A percentile compares a stretch with the other conserved stretches of the same genome.
Conservation (phyloP, 1,284 basidiomycete genomes). For the Tilletia setariae region DNA sequence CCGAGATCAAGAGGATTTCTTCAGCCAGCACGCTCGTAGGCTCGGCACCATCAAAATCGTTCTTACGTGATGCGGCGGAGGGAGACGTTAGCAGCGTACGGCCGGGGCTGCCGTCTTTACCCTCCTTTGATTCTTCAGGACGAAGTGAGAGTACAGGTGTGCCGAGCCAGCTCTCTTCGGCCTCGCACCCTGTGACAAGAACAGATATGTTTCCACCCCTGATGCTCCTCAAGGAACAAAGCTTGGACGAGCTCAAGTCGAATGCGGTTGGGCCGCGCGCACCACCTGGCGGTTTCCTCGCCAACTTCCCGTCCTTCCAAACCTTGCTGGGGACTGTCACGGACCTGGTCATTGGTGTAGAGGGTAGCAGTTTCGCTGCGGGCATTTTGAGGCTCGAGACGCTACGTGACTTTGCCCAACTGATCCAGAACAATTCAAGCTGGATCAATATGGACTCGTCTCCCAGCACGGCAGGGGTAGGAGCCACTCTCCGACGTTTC, state of each 20-base stretch:
- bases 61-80: background rate
- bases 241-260: constrained; percentile 46
- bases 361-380: constrained; percentile 42
- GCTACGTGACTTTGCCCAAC: constrained; percentile 41
- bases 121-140: background rate
- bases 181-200: constrained; percentile 29
- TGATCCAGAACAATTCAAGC: constrained; percentile 39
- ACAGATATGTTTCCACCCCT: constrained; percentile 44
- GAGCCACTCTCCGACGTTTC: constrained; percentile 20
- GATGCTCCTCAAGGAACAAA: constrained; percentile 38
- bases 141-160: constrained; percentile 13
- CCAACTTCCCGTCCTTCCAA: constrained; percentile 21
- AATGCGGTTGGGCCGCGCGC: constrained; percentile 46
- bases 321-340: constrained; percentile 40
- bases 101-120: background rate
- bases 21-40: background rate
- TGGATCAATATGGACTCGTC: constrained; percentile 20
- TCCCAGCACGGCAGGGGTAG: background rate
- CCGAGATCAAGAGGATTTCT: background rate
- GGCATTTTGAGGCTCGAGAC: constrained; percentile 41
- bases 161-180: constrained; percentile 17
- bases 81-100: background rate
- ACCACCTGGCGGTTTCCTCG: constrained; percentile 40
- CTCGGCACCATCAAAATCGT: background rate
- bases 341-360: constrained; percentile 45